Percentiles rank a stretch among this genome's conserved stretches.
Conservation (phyloP, 78 protist genomes). For the Polysphondylium violaceum region DNA sequence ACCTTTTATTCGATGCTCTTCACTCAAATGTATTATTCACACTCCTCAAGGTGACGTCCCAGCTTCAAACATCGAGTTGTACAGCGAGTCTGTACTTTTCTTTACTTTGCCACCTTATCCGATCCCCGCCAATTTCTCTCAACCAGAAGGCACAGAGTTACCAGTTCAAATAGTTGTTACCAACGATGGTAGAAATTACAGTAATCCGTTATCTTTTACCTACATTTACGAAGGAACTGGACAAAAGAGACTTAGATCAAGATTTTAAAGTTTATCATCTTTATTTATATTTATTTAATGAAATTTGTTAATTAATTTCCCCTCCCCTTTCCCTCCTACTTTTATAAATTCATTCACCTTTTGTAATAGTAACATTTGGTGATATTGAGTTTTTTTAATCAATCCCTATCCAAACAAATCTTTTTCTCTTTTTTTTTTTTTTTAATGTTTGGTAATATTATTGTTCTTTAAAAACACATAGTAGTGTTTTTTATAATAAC, state of each 20-base stretch:
- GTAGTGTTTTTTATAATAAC: no score
- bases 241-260: conserved; percentile 60
- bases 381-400: no score
- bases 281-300: no score
- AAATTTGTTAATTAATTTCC: no score
- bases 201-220: conserved; percentile 72
- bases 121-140: conserved; percentile 21
- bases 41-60: conserved; percentile 79
- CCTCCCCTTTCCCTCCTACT: no score
- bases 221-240: conserved; percentile 46
- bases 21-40: conserved; percentile 58
- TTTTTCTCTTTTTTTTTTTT: no score
- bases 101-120: conserved; percentile 75
- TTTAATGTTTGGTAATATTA: no score
- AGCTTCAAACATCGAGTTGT: conserved; percentile 56
- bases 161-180: conserved; percentile 77
- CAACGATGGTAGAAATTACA: conserved; percentile 80
- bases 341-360: no score
- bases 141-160: conserved; percentile 64
- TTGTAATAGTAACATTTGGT: no score
- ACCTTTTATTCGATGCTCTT: conserved; percentile 68
- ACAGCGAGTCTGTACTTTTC: conserved; percentile 69
- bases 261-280: conserved; percentile 36
- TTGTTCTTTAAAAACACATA: no score
- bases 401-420: no score